Conservation (phyloP, 257 asterid species). For the Nyctanthes arbortristis region DNA sequence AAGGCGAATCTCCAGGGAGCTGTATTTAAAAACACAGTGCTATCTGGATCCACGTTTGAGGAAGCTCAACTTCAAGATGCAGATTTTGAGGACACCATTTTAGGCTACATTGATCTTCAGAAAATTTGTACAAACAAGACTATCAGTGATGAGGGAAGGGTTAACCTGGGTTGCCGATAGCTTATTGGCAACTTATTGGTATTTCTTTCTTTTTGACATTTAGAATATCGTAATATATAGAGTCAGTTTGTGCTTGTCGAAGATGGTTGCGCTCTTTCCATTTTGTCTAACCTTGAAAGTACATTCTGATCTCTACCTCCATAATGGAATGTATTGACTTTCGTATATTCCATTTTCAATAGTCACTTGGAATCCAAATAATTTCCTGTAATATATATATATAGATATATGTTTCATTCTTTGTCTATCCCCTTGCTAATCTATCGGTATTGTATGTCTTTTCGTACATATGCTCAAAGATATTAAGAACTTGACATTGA, state of each 20-base stretch:
- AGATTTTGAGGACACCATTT: conserved; percentile 86
- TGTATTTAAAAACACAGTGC: conserved; percentile 72
- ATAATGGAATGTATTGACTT: not conserved
- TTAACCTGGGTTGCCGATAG: conserved; percentile 79
- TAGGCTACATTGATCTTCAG: conserved; percentile 89
- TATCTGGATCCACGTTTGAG: conserved; percentile 85
- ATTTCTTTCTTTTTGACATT: conserved; percentile 10
- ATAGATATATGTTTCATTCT: too few relatives aligned
- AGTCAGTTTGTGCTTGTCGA: not conserved
- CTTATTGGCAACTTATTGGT: not conserved
- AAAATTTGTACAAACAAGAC: conserved; percentile 78
- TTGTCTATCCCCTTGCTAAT: too few relatives aligned
- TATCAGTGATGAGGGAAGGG: conserved; percentile 64
- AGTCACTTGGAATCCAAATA: not conserved
- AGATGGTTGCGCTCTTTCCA: not conserved
- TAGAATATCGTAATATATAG: not conserved
- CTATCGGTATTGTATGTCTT: not conserved
- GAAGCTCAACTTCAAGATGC: conserved; percentile 79
- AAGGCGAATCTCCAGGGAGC: conserved; percentile 86
- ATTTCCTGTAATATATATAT: not conserved
- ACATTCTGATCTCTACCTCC: not conserved
- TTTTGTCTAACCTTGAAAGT: not conserved
- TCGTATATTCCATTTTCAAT: not conserved
- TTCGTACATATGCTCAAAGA: not conserved
- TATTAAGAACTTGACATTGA: too few relatives aligned